A percentile compares a stretch with the other conserved stretches of the same genome.
phyloP scores from a whole-genome alignment of 1,284 basidiomycete genomes.

The Papiliotrema laurentii region DNA sequence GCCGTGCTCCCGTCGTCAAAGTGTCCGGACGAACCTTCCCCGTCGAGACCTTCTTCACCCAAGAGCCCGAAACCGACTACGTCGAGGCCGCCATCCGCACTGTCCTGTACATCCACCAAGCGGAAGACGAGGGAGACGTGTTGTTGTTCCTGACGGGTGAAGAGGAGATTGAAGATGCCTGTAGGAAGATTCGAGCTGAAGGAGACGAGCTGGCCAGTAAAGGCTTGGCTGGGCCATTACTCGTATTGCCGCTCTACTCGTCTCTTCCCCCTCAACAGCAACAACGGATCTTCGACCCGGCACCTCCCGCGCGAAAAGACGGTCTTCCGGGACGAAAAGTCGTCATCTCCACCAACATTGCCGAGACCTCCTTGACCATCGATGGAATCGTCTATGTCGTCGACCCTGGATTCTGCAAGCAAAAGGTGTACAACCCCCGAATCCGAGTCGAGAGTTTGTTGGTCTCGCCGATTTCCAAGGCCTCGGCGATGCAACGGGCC shows the following conservation, averaged over 20 bases:
- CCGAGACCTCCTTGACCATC: constrained; percentile 95
- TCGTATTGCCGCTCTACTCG: constrained; percentile 89
- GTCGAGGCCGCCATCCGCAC: constrained; percentile 96
- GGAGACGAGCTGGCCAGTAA: constrained; percentile 71
- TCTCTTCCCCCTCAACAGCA: constrained; percentile 89
- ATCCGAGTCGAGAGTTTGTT: constrained; percentile 93
- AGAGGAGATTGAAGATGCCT: constrained; percentile 97
- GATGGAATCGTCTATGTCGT: constrained; percentile 99
- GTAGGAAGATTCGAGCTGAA: constrained; percentile 86
- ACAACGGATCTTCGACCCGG: constrained; percentile 88
- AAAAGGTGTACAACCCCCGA: constrained; percentile 94
- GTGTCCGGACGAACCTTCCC: constrained; percentile 95
- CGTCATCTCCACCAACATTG: constrained; percentile 94
- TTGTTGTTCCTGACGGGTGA: constrained; percentile 95
- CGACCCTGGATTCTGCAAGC: constrained; percentile 95
- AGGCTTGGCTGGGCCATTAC: constrained; percentile 74
- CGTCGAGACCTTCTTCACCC: constrained; percentile 91
- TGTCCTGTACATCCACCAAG: constrained; percentile 95
- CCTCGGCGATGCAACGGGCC: constrained; percentile 90
- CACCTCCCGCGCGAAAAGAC: constrained; percentile 62
- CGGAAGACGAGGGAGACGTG: constrained; percentile 90
- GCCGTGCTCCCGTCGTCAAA: constrained; percentile 81
- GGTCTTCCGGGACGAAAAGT: constrained; percentile 88
- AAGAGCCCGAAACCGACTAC: constrained; percentile 93
- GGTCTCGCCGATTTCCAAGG: constrained; percentile 94